These are phyloP conservation scores for Cryptococcus neoformans DNA, from an alignment of 1,284 basidiomycete genomes.

Conservation along the genomic window DNA sequence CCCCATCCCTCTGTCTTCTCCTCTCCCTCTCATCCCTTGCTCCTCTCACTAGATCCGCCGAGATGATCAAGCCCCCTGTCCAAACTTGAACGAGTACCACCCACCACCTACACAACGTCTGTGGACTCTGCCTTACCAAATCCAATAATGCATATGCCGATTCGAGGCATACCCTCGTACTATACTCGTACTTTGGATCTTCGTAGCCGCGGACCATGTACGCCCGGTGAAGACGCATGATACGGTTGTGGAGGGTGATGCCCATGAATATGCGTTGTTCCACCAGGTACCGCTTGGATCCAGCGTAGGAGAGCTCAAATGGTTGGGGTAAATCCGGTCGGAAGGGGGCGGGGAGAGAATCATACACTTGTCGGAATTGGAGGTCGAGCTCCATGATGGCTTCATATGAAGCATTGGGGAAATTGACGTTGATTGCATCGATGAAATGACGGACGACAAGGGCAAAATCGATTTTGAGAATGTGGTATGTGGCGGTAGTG, in stretches of 20 bases:
- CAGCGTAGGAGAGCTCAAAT: constrained; percentile 12
- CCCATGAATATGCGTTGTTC: constrained; percentile 19
- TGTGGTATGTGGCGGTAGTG: constrained; percentile 13
- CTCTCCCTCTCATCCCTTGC: background rate
- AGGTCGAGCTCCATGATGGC: constrained; percentile 14
- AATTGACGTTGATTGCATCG: constrained; percentile 16
- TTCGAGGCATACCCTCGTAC: constrained; percentile 14
- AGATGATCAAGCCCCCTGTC: constrained; percentile 17
- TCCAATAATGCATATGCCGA: constrained; percentile 17
- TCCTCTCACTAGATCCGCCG: constrained; percentile 4
- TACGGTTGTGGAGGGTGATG: constrained; percentile 16
- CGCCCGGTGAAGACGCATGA: constrained; percentile 18
- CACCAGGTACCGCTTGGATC: constrained; percentile 12
- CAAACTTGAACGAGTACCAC: constrained; percentile 21
- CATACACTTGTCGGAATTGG: constrained; percentile 13
- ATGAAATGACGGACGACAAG: constrained; percentile 16
- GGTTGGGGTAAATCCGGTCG: constrained; percentile 17
- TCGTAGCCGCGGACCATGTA: constrained; percentile 18
- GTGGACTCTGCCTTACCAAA: constrained; percentile 13
- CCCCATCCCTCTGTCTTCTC: background rate
- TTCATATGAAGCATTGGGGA: constrained; percentile 15
- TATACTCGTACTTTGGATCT: constrained; percentile 11
- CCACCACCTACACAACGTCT: constrained; percentile 18
- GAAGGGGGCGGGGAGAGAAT: constrained; percentile 4
- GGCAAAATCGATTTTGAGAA: constrained; percentile 17